A percentile compares a stretch with the other conserved stretches of the same genome.
Conservation (phyloP, 768 basidiomycete species). For the Cystofilobasidium macerans region DNA sequence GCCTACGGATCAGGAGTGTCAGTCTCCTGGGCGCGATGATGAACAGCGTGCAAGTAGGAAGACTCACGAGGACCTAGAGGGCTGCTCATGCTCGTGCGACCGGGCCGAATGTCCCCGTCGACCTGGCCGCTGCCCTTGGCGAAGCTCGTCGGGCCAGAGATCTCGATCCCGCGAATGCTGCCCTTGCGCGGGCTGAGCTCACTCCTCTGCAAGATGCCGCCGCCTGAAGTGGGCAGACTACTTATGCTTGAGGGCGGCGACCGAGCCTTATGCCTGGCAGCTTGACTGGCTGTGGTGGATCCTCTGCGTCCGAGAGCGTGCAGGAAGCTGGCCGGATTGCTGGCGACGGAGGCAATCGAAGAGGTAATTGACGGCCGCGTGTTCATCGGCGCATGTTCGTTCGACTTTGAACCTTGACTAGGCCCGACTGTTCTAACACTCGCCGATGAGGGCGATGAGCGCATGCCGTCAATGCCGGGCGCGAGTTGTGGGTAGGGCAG, state of each 20-base stretch:
- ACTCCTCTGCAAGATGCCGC: background rate
- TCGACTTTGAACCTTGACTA: background rate
- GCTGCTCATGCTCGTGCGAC: background rate
- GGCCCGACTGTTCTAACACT: background rate
- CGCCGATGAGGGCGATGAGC: background rate
- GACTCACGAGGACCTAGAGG: slow-evolving; percentile 20
- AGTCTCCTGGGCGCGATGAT: background rate
- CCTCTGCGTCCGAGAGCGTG: slow-evolving; percentile 22
- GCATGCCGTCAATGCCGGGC: slow-evolving; percentile 17
- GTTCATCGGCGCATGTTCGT: background rate
- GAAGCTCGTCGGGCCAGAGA: slow-evolving; percentile 8
- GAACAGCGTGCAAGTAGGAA: background rate
- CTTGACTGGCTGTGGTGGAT: background rate
- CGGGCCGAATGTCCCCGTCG: background rate
- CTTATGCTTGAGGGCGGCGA: background rate
- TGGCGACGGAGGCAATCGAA: slow-evolving; percentile 7
- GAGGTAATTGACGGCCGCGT: slow-evolving; percentile 4
- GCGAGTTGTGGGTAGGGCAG: slow-evolving; percentile 25
- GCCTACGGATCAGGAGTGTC: background rate
- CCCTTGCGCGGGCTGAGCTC: slow-evolving; percentile 3
- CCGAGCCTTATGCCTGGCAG: background rate
- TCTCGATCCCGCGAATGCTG: slow-evolving; percentile 7
- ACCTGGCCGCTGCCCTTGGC: slow-evolving; percentile 2
- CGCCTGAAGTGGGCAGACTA: background rate
- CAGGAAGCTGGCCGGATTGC: slow-evolving; percentile 11